phyloP scores from a whole-genome alignment of 2,329 filamentous ascomycete species.

The Fusarium sp. region DNA sequence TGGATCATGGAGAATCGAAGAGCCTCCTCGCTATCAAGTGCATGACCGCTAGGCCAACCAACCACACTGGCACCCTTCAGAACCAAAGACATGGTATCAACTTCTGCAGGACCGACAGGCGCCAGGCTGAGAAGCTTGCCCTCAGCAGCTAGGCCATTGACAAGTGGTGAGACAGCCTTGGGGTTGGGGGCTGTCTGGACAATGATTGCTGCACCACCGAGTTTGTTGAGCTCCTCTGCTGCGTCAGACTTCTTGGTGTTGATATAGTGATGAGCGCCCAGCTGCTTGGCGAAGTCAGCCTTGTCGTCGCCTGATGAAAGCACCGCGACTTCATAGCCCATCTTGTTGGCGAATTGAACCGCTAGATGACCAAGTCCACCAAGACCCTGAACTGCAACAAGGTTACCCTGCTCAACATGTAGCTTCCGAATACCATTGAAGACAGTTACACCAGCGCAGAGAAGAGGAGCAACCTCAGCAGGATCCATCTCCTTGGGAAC shows the following conservation, averaged over 20 bases:
- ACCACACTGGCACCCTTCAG: constrained; percentile 68
- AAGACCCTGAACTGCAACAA: constrained; percentile 73
- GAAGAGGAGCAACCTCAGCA: constrained; percentile 66
- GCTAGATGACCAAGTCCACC: constrained; percentile 82
- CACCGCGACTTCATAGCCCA: constrained; percentile 80
- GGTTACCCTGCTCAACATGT: constrained; percentile 61
- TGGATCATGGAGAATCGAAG: constrained; percentile 72
- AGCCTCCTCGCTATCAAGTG: constrained; percentile 73
- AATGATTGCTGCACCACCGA: constrained; percentile 72
- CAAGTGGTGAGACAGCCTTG: constrained; percentile 62
- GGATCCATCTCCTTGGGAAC: constrained; percentile 65
- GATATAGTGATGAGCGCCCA: constrained; percentile 59
- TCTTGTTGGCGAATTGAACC: constrained; percentile 78
- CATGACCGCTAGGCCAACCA: constrained; percentile 72
- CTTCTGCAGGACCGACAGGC: constrained; percentile 57
- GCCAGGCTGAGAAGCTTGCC: constrained; percentile 72
- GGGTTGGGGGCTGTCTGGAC: constrained; percentile 72
- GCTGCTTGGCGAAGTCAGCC: constrained; percentile 69
- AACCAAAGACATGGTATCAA: constrained; percentile 58
- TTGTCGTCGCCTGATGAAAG: constrained; percentile 75
- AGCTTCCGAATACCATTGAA: constrained; percentile 69
- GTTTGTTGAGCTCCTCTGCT: constrained; percentile 59
- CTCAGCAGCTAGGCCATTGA: constrained; percentile 62
- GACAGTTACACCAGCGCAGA: constrained; percentile 74
- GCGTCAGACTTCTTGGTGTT: constrained; percentile 64